Evolutionary conservation across 345 rosid species (phyloP), one percentile per base, ranked within the genome.

Genomic region (Mallotus nudiflorus): DNA sequence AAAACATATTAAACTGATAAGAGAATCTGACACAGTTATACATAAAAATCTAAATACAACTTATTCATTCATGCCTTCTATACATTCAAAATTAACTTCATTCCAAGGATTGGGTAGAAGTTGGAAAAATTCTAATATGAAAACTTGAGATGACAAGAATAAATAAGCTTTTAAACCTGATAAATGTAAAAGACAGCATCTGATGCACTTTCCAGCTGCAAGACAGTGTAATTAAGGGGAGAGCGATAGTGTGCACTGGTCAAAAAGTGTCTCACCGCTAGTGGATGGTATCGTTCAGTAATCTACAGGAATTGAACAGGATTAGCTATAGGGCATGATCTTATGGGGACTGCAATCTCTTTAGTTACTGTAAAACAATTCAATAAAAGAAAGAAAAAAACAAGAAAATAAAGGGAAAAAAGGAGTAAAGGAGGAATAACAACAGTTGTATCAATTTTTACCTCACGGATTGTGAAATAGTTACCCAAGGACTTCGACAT

Each of bases 201-300:
- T 0, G 97, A 90, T 29, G 97, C 81, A 75, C 81, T 73, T 69
- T 95, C 97, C 77, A 95, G 77, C 77, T 89, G 97, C n/a, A 45
- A 44, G 44, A 80, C 70, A 1, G 88, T 74, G 66, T 84, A 92
- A 74, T 78, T 92, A 69, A 95, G 86, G 65, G 96, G 93, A 79
- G 99, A 92, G 0, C 96, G 86, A 65, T 95, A 92, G 68, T 89
- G 88, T 42, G 92, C 95, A 71, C 86, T 92, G 54, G 89, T 89
- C 87, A 92, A 78, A 77, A 95, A 95, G 79, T 87, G 86, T 39
- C 97, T 81, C 81, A 92, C 73, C 66, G 97, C 89, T 79, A 92
- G 62, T 44, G 97, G 96, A 85, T 95, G 90, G 76, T 88, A 94
- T 19, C 67, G 77, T 40, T 70, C 85, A 18, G 86, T 87, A 53